These are phyloP conservation scores for Aristolochia californica DNA, from an alignment of 164 flowering plant genomes.

Conservation along the genomic window DNA sequence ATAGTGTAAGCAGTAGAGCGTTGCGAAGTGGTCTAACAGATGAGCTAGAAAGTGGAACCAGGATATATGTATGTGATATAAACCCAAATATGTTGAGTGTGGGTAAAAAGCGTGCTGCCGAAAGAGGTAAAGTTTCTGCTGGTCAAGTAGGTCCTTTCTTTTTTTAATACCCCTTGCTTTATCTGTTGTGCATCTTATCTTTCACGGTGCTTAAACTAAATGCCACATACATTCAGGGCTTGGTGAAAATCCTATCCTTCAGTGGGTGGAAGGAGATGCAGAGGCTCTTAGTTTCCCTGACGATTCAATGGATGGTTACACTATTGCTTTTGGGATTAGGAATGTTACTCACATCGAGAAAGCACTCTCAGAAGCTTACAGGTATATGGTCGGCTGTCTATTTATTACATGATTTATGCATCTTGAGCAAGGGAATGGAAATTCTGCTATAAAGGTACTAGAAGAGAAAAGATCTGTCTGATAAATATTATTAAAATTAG, in stretches of 20 bases:
- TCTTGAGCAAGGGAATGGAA: slow-evolving; percentile 2
- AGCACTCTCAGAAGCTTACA: slow-evolving; percentile 80
- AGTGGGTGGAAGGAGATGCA: slow-evolving; percentile 97
- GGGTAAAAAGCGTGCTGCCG: slow-evolving; percentile 75
- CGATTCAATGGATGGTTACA: slow-evolving; percentile 90
- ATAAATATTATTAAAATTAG: too few species aligned
- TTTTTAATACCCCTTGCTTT: not conserved
- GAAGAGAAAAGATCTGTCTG: too few species aligned
- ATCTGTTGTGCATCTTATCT: not conserved
- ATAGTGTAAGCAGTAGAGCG: slow-evolving; percentile 47
- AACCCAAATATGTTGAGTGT: slow-evolving; percentile 89
- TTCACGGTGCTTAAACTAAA: not conserved
- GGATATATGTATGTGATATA: slow-evolving; percentile 85
- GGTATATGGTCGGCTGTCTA: slow-evolving; percentile 27
- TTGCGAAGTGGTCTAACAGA: slow-evolving; percentile 36
- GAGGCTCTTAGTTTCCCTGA: slow-evolving; percentile 78
- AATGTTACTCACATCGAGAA: slow-evolving; percentile 96
- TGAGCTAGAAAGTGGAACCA: slow-evolving; percentile 50
- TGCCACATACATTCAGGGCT: slow-evolving; percentile 34
- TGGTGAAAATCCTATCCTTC: slow-evolving; percentile 45
- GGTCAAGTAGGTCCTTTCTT: not conserved
- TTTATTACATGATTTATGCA: not conserved
- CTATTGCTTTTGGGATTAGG: slow-evolving; percentile 97
- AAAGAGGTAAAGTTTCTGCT: slow-evolving; percentile 53
- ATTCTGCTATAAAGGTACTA: not conserved